Percentiles rank a stretch among this genome's conserved stretches.
Conservation (phyloP, 73 alveolate genomes). For the Halteria grandinella region DNA sequence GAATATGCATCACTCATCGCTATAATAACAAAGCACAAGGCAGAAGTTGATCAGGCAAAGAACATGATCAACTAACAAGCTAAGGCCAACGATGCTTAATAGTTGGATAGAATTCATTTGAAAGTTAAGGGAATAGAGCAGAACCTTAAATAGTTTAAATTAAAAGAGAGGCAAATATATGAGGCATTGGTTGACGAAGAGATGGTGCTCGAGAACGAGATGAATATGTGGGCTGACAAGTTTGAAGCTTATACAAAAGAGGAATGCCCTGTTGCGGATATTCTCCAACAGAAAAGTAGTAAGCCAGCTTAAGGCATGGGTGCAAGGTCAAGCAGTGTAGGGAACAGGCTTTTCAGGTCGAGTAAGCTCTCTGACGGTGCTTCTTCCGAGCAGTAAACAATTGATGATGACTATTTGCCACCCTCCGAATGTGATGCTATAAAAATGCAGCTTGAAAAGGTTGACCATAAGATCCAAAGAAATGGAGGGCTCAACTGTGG, state of each 20-base stretch:
- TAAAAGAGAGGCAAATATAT: constrained; percentile 33
- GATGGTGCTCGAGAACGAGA: constrained; percentile 10
- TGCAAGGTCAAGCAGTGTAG: constrained; percentile 32
- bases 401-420: too few relatives aligned
- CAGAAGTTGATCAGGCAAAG: constrained; percentile 5
- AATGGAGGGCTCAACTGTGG: constrained; percentile 72
- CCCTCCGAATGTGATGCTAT: too few relatives aligned
- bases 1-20: too few relatives aligned
- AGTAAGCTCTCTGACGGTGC: too few relatives aligned
- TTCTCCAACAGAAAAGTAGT: neutral
- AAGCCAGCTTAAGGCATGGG: neutral
- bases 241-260: constrained; percentile 25
- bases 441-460: constrained; percentile 12
- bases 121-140: constrained; percentile 47
- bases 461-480: constrained; percentile 36
- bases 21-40: constrained; percentile 14
- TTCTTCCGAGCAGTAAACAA: too few relatives aligned
- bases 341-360: constrained; percentile 16
- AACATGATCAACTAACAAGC: constrained; percentile 6
- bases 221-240: constrained; percentile 44
- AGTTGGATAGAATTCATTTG: constrained; percentile 41
- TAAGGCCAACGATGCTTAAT: constrained; percentile 1
- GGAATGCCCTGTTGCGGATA: too few relatives aligned
- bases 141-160: constrained; percentile 46
- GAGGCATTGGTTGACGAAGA: constrained; percentile 42